Percentiles rank a stretch among this genome's conserved stretches.
Conservation (phyloP, 768 basidiomycete genomes). For the Boletus huronensis region DNA sequence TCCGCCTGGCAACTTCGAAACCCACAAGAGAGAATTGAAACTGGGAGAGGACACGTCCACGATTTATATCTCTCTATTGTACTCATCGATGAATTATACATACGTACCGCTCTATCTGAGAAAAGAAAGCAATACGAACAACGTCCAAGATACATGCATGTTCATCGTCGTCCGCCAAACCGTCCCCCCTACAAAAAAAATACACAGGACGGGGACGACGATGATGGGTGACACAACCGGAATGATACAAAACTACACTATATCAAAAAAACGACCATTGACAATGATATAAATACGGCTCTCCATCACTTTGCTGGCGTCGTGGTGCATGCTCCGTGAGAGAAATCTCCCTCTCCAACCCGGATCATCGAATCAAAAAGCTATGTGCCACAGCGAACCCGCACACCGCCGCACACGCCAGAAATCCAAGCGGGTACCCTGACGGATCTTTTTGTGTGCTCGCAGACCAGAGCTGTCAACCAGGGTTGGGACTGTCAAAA, state of each 20-base stretch:
- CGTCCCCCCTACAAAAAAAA: neutral
- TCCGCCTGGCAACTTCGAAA: too few relatives aligned
- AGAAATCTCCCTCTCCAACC: conserved; percentile 26
- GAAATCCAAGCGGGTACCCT: conserved; percentile 74
- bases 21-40: too few relatives aligned
- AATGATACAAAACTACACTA: neutral
- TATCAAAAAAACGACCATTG: too few relatives aligned
- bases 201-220: neutral
- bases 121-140: neutral
- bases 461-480: conserved; percentile 64
- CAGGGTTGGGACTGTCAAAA: too few relatives aligned
- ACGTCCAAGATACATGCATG: neutral
- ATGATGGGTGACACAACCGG: too few relatives aligned
- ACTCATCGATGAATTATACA: neutral
- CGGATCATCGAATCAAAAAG: conserved; percentile 70
- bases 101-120: neutral
- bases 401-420: conserved; percentile 61
- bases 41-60: too few relatives aligned
- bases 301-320: neutral
- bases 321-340: neutral
- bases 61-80: too few relatives aligned
- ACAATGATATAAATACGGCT: neutral
- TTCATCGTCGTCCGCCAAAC: neutral
- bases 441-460: conserved; percentile 65
- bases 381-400: conserved; percentile 63